These are phyloP conservation scores for Anthoceros angustus DNA, from an alignment of 225 moss, liverwort and hornwort species.

Conservation along the genomic window DNA sequence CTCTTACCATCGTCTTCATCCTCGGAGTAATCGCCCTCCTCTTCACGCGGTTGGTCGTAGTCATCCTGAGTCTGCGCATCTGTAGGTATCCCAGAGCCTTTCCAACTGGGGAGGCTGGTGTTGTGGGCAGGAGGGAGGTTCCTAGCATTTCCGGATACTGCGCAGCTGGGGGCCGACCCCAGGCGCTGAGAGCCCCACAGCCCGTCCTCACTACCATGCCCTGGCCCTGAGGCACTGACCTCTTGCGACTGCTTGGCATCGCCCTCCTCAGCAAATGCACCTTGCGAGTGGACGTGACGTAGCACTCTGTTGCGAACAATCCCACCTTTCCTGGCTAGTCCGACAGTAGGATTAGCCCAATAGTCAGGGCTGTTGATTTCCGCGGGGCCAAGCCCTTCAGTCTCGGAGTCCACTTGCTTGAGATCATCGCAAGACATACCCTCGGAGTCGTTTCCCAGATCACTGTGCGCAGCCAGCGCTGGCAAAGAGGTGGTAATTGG, in stretches of 20 bases:
- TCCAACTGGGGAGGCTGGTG: background rate
- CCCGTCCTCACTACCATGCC: too few species aligned
- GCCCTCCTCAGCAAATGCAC: background rate
- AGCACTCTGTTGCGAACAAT: background rate
- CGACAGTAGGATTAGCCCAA: background rate
- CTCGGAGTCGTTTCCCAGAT: slow-evolving; percentile 4
- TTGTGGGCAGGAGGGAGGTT: background rate
- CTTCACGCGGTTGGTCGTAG: background rate
- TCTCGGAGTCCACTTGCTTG: background rate
- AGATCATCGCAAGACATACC: background rate
- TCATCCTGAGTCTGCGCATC: background rate
- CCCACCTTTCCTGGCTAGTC: background rate
- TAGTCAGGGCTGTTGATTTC: background rate
- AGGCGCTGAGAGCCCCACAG: too few species aligned
- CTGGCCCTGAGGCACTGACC: background rate
- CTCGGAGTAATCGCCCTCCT: background rate
- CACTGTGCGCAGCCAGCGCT: background rate
- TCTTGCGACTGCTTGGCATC: background rate
- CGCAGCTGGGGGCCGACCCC: too few species aligned
- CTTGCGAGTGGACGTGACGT: background rate
- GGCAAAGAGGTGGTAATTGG: background rate
- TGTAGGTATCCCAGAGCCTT: background rate
- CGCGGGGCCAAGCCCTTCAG: background rate
- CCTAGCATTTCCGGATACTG: too few species aligned
- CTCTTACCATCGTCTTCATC: background rate